Conservation (phyloP, 345 rosid genomes). For the Noccaea bulbosa region DNA sequence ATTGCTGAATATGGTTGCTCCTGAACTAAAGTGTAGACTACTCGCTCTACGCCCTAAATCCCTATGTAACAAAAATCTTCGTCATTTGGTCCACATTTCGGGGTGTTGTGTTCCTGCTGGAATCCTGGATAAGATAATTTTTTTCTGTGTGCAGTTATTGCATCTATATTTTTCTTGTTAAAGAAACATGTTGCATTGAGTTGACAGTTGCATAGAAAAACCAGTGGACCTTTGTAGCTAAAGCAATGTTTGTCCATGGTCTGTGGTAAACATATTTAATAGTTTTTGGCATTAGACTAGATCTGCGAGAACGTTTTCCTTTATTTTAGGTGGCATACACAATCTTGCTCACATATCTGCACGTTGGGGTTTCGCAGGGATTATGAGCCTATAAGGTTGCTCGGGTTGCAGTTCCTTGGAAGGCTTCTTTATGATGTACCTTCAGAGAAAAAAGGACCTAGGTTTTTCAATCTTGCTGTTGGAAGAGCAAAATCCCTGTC, state of each 20-base stretch:
- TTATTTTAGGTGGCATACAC: constrained; percentile 5
- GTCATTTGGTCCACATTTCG: constrained; percentile 4
- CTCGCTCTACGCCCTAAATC: background rate
- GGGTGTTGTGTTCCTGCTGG: constrained; percentile 19
- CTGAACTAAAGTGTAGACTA: constrained; percentile 12
- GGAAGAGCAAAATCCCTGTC: constrained; percentile 72
- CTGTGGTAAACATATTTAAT: constrained; percentile 1
- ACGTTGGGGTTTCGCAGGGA: constrained; percentile 56
- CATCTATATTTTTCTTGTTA: constrained; percentile 23
- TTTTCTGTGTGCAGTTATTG: constrained; percentile 23
- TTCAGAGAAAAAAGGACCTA: constrained; percentile 81
- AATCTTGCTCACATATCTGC: constrained; percentile 15
- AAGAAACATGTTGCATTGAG: constrained; percentile 15
- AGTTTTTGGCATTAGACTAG: constrained; percentile 17
- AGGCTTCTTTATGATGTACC: constrained; percentile 85
- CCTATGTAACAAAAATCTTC: background rate
- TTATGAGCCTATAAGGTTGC: constrained; percentile 84
- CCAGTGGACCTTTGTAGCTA: constrained; percentile 14
- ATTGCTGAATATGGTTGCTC: constrained; percentile 23
- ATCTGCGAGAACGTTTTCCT: constrained; percentile 19
- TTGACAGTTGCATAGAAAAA: constrained; percentile 18
- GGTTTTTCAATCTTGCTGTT: constrained; percentile 77
- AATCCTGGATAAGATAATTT: constrained; percentile 18
- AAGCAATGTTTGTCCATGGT: constrained; percentile 30
- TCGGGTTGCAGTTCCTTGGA: constrained; percentile 94